These are phyloP conservation scores for Pichia sp. DNA, from an alignment of 1,139 yeast genomes.

Conservation along the genomic window DNA sequence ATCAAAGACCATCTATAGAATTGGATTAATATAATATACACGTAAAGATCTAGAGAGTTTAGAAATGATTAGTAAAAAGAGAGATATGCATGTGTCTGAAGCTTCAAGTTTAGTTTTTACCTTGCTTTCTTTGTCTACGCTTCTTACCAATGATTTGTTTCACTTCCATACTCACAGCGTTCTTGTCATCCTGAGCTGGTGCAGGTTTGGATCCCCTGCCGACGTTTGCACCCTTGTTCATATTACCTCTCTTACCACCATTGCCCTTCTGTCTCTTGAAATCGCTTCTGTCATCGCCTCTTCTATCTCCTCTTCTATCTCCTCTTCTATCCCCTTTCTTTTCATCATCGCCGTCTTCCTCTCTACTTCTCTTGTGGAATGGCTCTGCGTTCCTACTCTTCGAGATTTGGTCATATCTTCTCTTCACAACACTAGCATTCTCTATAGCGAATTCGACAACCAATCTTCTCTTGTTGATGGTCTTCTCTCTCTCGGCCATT, in stretches of 20 bases:
- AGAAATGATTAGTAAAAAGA: too few relatives aligned
- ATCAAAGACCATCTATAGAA: neutral
- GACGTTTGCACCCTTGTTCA: slow-evolving; percentile 33
- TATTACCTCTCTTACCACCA: slow-evolving; percentile 25
- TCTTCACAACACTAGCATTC: slow-evolving; percentile 85
- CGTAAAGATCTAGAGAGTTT: too few relatives aligned
- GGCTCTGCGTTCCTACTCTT: slow-evolving; percentile 20
- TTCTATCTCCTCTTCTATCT: slow-evolving; percentile 12
- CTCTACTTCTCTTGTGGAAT: slow-evolving; percentile 33
- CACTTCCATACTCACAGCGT: slow-evolving; percentile 34
- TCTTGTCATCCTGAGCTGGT: slow-evolving; percentile 10
- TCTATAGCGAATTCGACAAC: slow-evolving; percentile 96
- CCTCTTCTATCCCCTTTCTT: slow-evolving; percentile 10
- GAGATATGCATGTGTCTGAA: too few relatives aligned
- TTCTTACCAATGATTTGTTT: slow-evolving; percentile 61
- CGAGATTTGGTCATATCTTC: slow-evolving; percentile 69
- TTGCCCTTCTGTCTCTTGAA: slow-evolving; percentile 6
- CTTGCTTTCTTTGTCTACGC: slow-evolving; percentile 55
- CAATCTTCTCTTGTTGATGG: slow-evolving; percentile 57
- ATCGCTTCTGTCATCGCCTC: slow-evolving; percentile 15
- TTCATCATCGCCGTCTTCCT: slow-evolving; percentile 9
- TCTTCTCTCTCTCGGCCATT: slow-evolving; percentile 43
- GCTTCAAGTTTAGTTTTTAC: slow-evolving; percentile 6
- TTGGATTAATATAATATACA: neutral
- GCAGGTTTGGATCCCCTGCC: slow-evolving; percentile 19